phyloP scores from a whole-genome alignment of 2,329 filamentous ascomycete genomes.

The Aspergillus sp. region DNA sequence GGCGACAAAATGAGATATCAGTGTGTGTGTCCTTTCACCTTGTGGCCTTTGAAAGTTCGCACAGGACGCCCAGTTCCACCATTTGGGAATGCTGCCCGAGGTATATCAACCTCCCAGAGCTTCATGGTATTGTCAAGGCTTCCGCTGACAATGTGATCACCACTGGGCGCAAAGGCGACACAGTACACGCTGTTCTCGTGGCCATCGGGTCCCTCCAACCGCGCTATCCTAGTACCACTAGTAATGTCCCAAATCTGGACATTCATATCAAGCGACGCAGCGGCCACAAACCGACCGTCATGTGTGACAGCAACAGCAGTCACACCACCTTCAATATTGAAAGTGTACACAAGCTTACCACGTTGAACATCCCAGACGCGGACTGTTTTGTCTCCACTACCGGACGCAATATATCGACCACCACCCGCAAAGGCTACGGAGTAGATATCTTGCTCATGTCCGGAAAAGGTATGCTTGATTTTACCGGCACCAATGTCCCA shows the following conservation, averaged over 20 bases:
- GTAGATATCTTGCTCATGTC: constrained; percentile 98
- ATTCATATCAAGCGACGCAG: constrained; percentile 94
- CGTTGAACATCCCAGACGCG: constrained; percentile 94
- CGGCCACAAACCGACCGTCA: constrained; percentile 89
- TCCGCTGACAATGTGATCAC: constrained; percentile 87
- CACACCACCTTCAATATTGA: constrained; percentile 93
- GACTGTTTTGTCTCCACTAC: constrained; percentile 90
- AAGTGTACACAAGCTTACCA: constrained; percentile 75
- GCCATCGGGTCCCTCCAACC: constrained; percentile 86
- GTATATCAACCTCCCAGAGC: constrained; percentile 90
- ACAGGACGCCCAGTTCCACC: constrained; percentile 43
- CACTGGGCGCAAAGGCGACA: constrained; percentile 91
- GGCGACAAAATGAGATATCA: constrained; percentile 24
- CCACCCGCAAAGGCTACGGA: constrained; percentile 93
- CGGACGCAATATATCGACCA: constrained; percentile 90
- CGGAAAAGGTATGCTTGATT: constrained; percentile 88
- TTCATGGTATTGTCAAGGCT: constrained; percentile 98
- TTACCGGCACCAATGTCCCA: constrained; percentile 86
- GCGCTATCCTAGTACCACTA: constrained; percentile 81
- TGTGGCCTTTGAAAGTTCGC: constrained; percentile 95
- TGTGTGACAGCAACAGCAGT: constrained; percentile 97
- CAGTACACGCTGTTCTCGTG: constrained; percentile 97
- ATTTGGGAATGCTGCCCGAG: constrained; percentile 66
- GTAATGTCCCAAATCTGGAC: constrained; percentile 95
- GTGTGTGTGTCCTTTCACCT: constrained; percentile 52